These are phyloP conservation scores for Medicago truncatula DNA, from an alignment of 306 rosid genomes.

Conservation along the genomic window MtrunA17r5.0-ANR NC_053043.1:8261501-8262000, in stretches of 20 bases:
- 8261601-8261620: too few species aligned
- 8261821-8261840: constrained; percentile 31
- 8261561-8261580: too few species aligned
- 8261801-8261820: constrained; percentile 29
- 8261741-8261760: background rate
- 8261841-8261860: constrained; percentile 12
- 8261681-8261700: constrained; percentile 17
- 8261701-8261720: constrained; percentile 1
- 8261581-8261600: too few species aligned
- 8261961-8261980: constrained; percentile 99
- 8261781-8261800: constrained; percentile 15
- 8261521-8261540: too few species aligned
- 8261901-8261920: constrained; percentile 28
- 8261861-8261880: constrained; percentile 32
- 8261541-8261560: too few species aligned
- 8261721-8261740: constrained; percentile 32
- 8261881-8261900: constrained; percentile 14
- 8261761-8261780: constrained; percentile 8
- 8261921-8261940: constrained; percentile 32
- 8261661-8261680: constrained; percentile 17
- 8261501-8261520: too few species aligned
- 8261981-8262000: constrained; percentile 94
- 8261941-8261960: constrained; percentile 60
- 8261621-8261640: too few species aligned
- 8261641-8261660: too few species aligned